Conservation (phyloP, 2,329 filamentous ascomycete species). For the Hypoxylon sp. region DNA sequence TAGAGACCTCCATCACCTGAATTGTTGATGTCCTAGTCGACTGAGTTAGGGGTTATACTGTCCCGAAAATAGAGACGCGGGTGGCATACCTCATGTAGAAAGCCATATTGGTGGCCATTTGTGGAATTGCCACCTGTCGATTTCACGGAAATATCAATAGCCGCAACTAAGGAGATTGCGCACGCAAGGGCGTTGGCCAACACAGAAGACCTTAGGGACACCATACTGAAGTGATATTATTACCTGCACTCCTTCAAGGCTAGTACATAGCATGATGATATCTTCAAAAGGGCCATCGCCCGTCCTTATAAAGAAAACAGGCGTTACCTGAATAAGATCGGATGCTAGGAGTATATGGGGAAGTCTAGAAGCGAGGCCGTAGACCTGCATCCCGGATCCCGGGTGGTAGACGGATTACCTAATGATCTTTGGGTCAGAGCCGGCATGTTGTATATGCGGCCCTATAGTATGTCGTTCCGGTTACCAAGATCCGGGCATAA, state of each 20-base stretch:
- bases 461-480: conserved; percentile 35
- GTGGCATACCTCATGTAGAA: conserved; percentile 58
- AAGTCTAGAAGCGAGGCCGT: conserved; percentile 10
- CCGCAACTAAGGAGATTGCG: conserved; percentile 43
- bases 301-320: conserved; percentile 14
- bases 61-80: background rate
- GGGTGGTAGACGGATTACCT: conserved; percentile 3
- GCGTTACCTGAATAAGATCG: background rate
- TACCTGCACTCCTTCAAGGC: background rate
- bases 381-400: conserved; percentile 15
- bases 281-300: background rate
- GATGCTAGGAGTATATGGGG: conserved; percentile 1
- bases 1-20: conserved; percentile 81
- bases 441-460: conserved; percentile 31
- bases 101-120: conserved; percentile 61
- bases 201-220: conserved; percentile 42
- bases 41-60: conserved; percentile 42
- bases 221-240: conserved; percentile 18
- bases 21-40: conserved; percentile 71
- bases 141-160: conserved; percentile 56
- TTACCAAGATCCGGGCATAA: conserved; percentile 32
- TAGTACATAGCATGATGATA: background rate
- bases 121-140: conserved; percentile 59
- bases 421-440: conserved; percentile 9
- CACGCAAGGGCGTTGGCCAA: conserved; percentile 40